Conservation (phyloP, 129 eudicot genomes). For the Logfia minima region DNA sequence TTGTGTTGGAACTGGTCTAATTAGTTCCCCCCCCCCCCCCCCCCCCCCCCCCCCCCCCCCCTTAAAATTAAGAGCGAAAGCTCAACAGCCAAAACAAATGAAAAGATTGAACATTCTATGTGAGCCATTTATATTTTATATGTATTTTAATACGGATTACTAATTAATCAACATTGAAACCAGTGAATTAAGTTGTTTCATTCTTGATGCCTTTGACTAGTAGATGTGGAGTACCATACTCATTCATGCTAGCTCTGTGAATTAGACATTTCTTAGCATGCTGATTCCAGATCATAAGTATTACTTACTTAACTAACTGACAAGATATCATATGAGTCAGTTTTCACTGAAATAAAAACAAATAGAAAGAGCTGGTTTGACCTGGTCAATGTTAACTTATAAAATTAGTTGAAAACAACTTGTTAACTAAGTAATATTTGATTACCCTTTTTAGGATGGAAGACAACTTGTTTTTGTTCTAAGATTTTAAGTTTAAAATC, state of each 20-base stretch:
- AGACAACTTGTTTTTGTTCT: slow-evolving; percentile 15
- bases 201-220: slow-evolving; percentile 11
- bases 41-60: not conserved
- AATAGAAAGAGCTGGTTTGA: slow-evolving; percentile 18
- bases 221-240: slow-evolving; percentile 5
- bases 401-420: too few species aligned
- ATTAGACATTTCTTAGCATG: slow-evolving; percentile 8
- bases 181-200: not conserved
- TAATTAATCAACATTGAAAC: not conserved
- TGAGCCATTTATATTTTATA: not conserved
- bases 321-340: slow-evolving; percentile 7
- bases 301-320: slow-evolving; percentile 23
- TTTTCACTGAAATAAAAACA: not conserved
- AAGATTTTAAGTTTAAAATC: slow-evolving; percentile 13
- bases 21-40: not conserved
- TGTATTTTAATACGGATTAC: not conserved
- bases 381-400: slow-evolving; percentile 22
- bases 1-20: too few species aligned
- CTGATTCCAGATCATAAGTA: not conserved
- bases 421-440: slow-evolving; percentile 10
- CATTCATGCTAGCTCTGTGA: not conserved
- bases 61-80: not conserved
- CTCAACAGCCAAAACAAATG: slow-evolving; percentile 14
- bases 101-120: slow-evolving; percentile 10
- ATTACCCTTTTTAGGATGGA: slow-evolving; percentile 30